Base-by-base conservation (phyloP, 495 filamentous ascomycete genomes). In the Astrocystis sublimbata region DNA sequence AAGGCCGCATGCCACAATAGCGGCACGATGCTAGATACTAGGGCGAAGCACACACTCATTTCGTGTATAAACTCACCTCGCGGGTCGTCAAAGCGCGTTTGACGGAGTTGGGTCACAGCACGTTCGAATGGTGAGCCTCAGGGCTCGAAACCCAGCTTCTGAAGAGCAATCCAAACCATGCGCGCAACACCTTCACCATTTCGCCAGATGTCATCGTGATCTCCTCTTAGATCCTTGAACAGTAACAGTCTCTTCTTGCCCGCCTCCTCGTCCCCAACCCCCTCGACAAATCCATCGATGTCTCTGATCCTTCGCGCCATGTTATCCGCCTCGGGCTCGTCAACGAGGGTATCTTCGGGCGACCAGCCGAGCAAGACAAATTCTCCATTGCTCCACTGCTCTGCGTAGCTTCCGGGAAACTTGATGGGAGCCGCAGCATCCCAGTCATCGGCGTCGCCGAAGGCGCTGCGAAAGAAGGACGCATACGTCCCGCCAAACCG, bases 341-440 rank as follows among this genome's bases (percentile, higher is more conserved):
- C 66, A 6, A 75, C 66, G 5, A 90, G 66, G 59, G 80, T 80
- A 75, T 92, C 89, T 8, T 82, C 81, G 6, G 65, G 62, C 31
- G 87, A 89, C 47, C 86, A 80, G 17, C 78, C 84, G 51, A 92
- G 63, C 21, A 89, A 78, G 43, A 83, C 81, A 30, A 85, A 65
- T 10, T 33, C 45, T 15, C 60, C 50, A 75, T 51, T 72, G 60
- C 33, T 63, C 63, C 82, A 81, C 78, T 9, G 76, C 69, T 58
- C 66, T 66, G 63, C 71, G 70, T 38, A 78, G 64, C 26, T 78
- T 65, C 57, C 77, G 52, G 51, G 49, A 41, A 57, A 68, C 55
- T 57, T 61, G 60, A 58, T 55, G 31, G 71, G 69, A 43, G 69
- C 55, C 19, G 60, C 71, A 8, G 24, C 63, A 26, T 74, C 69